Evolutionary conservation across 2,329 filamentous ascomycete species (phyloP), one percentile per base, ranked within the genome.

Genomic region (Microdochium trichocladiopsis): DNA sequence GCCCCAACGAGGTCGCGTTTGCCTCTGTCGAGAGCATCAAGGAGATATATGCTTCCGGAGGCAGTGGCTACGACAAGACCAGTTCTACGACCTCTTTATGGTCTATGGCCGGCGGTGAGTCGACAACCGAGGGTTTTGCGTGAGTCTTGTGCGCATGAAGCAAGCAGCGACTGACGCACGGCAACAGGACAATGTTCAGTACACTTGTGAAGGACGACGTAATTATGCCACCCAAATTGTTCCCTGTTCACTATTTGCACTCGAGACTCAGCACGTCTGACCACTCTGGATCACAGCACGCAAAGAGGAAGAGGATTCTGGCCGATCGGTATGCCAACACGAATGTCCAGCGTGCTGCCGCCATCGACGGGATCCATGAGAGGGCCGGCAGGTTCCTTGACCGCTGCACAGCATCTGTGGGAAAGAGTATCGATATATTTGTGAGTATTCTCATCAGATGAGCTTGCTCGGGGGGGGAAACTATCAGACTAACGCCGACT

Each of bases 281-380:
- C 4, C 10, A 18, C 23, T n/a, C 16, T 4, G 28, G 14, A 31
- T 45, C 9, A 18, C 8, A 86, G 79, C 85, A 88, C 61, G 80
- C 79, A 25, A 79, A 76, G 56, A 76, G 82, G 54, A 86, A 83
- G 61, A 75, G 83, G 25, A 70, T 84, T 48, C 72, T 88, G 47
- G 84, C 84, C 1, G 82, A 87, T 60, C 74, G 83, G 25, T 88
- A 88, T 63, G 80, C 84, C 25, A 88, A 87, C 66, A 82, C 78
- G 51, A 88, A 86, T 60, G 71, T 88, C 49, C 75, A 86, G 68
- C 77, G 77, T 25, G 63, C 75, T 4, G 69, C 70, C 2, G 77
- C 82, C 2, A 64, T 87, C 25, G 65, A 71, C 4, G 83, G 80
- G 2, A 82, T 88, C 49, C 68, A 76, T 51, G 74, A 82, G 56